Conservation (phyloP, 306 rosid genomes). For the Sphenostylis stenocarpa region DNA sequence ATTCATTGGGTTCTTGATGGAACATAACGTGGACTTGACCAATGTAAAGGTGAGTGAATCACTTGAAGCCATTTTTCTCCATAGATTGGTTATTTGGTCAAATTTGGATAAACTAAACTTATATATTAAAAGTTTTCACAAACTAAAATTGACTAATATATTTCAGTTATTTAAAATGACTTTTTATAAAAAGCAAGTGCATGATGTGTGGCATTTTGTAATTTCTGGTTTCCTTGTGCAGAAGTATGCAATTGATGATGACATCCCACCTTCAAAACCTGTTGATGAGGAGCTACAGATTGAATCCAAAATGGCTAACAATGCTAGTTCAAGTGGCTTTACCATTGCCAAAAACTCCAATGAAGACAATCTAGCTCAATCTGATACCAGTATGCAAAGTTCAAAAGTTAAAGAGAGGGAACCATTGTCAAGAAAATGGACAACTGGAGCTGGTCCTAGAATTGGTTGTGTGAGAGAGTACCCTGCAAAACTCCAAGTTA, state of each 20-base stretch:
- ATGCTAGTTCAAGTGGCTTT: constrained; percentile 13
- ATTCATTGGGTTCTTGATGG: constrained; percentile 64
- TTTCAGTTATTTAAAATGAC: no score
- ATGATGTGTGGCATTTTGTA: background rate
- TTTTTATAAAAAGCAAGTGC: no score
- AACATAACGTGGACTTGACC: constrained; percentile 65
- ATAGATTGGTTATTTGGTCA: background rate
- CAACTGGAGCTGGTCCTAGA: constrained; percentile 59
- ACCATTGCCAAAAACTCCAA: background rate
- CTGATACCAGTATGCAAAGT: constrained; percentile 7
- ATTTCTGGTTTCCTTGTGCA: constrained; percentile 30
- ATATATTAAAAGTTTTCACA: no score
- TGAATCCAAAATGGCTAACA: background rate
- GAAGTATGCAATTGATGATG: constrained; percentile 73
- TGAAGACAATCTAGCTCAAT: constrained; percentile 1
- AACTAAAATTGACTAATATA: no score
- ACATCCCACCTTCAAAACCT: constrained; percentile 48
- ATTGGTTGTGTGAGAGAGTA: constrained; percentile 71
- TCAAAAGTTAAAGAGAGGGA: constrained; percentile 33
- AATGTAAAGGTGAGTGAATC: constrained; percentile 69
- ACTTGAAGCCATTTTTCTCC: background rate
- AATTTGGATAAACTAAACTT: no score
- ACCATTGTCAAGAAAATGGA: constrained; percentile 56
- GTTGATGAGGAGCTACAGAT: background rate
- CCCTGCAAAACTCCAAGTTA: constrained; percentile 61